A percentile compares a stretch with the other conserved stretches of the same genome.
Evolutionary conservation across 2,329 filamentous ascomycete species (phyloP).

Genomic region (Botrytis porri): DNA sequence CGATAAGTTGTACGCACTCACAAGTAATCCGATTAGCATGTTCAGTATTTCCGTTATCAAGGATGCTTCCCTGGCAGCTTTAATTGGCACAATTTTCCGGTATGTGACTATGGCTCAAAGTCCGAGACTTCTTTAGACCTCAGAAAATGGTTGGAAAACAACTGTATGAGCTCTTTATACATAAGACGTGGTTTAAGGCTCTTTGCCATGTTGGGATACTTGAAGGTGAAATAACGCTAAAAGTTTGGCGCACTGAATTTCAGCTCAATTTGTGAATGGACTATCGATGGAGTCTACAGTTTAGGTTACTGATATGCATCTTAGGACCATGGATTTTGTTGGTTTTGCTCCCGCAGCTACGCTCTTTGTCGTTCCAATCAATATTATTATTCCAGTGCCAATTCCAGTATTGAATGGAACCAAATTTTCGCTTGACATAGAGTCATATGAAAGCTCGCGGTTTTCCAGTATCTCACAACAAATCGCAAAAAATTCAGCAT

Average conservation of each 20-base stretch:
- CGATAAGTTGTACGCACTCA: conserved; percentile 26
- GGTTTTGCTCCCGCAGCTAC: conserved; percentile 18
- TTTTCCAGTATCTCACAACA: background rate
- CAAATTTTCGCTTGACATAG: background rate
- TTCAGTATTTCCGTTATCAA: conserved; percentile 4
- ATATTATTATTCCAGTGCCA: background rate
- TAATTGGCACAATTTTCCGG: background rate
- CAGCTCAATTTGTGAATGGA: too few species aligned
- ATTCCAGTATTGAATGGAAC: background rate
- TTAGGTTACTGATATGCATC: background rate
- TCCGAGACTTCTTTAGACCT: background rate
- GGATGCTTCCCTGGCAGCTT: background rate
- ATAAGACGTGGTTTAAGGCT: too few species aligned
- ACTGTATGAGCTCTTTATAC: too few species aligned
- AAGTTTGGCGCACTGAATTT: too few species aligned
- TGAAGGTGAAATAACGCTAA: too few species aligned
- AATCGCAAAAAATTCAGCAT: conserved; percentile 16
- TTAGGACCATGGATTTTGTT: conserved; percentile 17
- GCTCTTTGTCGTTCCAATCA: conserved; percentile 14
- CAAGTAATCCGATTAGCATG: conserved; percentile 21
- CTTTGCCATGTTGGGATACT: too few species aligned
- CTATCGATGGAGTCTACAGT: too few species aligned
- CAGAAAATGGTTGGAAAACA: too few species aligned
- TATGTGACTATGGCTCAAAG: background rate
- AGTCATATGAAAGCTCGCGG: background rate